These are phyloP conservation scores for Prosopis cineraria DNA, from an alignment of 306 rosid species.

Conservation along the genomic window DNA sequence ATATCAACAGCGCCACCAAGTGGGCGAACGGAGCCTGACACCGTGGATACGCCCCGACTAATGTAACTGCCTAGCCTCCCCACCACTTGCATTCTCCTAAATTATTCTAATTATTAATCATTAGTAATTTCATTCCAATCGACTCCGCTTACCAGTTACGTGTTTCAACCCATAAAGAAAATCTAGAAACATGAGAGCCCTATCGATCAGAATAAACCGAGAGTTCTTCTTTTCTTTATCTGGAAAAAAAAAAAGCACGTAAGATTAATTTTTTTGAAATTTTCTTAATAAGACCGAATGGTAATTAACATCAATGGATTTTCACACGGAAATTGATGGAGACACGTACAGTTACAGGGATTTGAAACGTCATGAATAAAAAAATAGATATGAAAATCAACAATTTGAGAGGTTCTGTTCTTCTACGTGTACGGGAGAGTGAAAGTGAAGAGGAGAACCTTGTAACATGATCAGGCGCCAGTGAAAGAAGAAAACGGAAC, in stretches of 20 bases:
- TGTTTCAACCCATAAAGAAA: background rate
- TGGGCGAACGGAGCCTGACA: constrained; percentile 85
- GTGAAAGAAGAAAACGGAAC: background rate
- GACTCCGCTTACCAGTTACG: background rate
- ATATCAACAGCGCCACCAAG: constrained; percentile 98
- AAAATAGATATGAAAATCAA: background rate
- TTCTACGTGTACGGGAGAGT: background rate
- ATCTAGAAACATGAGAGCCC: background rate
- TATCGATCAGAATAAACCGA: background rate
- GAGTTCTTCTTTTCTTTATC: background rate
- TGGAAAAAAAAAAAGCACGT: background rate
- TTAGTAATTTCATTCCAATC: constrained; percentile 30
- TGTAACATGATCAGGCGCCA: background rate
- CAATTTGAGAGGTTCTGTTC: background rate
- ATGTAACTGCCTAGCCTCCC: constrained; percentile 76
- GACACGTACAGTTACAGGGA: background rate
- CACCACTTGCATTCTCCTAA: constrained; percentile 77
- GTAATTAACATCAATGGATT: background rate
- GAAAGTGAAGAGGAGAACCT: background rate
- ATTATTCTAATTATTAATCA: constrained; percentile 25
- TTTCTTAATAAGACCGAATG: background rate
- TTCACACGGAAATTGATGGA: background rate
- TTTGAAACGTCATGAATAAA: background rate
- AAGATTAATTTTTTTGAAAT: background rate
- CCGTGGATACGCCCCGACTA: constrained; percentile 72